Percentiles rank a stretch among this genome's conserved stretches.
These are phyloP conservation scores for Solanum gracilifrons DNA, from an alignment of 257 asterid genomes.

Conservation along the genomic window DNA sequence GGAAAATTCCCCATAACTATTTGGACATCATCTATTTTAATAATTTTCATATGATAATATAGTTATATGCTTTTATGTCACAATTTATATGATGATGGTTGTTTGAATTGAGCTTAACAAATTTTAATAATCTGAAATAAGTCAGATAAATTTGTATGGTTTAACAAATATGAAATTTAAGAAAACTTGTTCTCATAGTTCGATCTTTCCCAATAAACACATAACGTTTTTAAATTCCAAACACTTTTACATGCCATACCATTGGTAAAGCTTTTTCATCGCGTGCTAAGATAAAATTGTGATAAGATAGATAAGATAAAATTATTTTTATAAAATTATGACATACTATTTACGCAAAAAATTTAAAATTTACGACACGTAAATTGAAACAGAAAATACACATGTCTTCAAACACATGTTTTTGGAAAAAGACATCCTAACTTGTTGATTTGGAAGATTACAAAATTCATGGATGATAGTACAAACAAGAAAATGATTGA, in stretches of 20 bases:
- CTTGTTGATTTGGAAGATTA: slow-evolving; percentile 5
- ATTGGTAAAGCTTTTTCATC: background rate
- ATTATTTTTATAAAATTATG: background rate
- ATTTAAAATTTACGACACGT: background rate
- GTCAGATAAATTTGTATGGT: background rate
- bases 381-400: background rate
- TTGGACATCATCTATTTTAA: background rate
- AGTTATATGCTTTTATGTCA: background rate
- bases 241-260: background rate
- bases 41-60: background rate
- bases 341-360: background rate
- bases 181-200: background rate
- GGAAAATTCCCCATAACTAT: background rate
- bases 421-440: background rate
- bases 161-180: background rate
- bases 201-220: background rate
- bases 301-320: background rate
- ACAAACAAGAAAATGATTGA: slow-evolving; percentile 5
- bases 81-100: background rate
- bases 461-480: background rate
- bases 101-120: background rate
- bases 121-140: background rate
- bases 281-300: background rate
- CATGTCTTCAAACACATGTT: background rate
- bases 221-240: background rate